Base-by-base conservation (phyloP, 495 filamentous ascomycete genomes). In the Podospora australis region DNA sequence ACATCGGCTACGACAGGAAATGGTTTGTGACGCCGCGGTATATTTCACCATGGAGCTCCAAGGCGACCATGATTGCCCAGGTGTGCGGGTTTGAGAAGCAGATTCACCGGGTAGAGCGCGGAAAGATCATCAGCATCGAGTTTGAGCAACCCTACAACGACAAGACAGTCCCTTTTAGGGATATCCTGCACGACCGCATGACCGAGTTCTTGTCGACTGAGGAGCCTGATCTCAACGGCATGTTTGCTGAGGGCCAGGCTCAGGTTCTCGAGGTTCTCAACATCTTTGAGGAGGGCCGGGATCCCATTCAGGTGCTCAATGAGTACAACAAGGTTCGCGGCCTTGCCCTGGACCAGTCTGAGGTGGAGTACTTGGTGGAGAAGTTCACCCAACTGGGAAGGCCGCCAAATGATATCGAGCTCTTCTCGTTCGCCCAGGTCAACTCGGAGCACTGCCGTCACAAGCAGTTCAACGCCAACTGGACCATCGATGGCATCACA, bases 401-500 rank as follows among this genome's bases (percentile, higher is more conserved):
- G 77, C 60, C 83, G 66, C 90, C 90, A 0, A 83, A 84, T 36
- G 92, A 98, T 67, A 85, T 96, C 44, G 92, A 98, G 69, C 77
- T 97, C 11, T 97, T 95, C 75, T 97, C 97, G 94, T 98, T 97
- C 64, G 91, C 90, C 22, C 92, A 98, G 67, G 90, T 98, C 54
- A 89, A 90, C 65, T 88, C 86, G 2, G 85, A 89, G 68, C 85
- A 89, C 60, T 83, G 79, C 55, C 74, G 79, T 17, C 79, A 83
- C 60, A 82, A 83, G 68, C 87, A 92, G 54, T 98, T 98, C 77
- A 98, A 98, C 63, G 90, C 94, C 13, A 84, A 84, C 16, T 98
- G 90, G 88, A 90, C 85, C n/a, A 95, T 98, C 57, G 90, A 98
- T 69, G 90, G 89, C 39, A 71, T 86, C 51, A 69, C 75, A 53